phyloP scores from a whole-genome alignment of 805 yeast species.

The Metschnikowia baotianmanensis region DNA sequence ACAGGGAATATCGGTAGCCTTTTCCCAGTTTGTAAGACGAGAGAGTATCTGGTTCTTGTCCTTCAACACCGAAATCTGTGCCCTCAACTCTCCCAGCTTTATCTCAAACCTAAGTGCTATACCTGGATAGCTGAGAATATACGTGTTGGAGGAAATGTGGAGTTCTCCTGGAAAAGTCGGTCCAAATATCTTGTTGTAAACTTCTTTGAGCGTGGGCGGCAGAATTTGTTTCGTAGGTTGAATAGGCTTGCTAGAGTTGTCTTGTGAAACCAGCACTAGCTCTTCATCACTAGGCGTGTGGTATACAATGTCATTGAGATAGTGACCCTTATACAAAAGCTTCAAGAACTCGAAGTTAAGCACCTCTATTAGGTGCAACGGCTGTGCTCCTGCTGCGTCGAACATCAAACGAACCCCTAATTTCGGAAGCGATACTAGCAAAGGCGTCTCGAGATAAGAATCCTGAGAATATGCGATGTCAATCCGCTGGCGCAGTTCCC shows the following conservation, averaged over 20 bases:
- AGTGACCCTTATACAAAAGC: slow-evolving; percentile 32
- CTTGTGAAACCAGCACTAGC: slow-evolving; percentile 2
- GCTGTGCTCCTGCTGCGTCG: slow-evolving; percentile 24
- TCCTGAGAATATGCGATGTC: slow-evolving; percentile 30
- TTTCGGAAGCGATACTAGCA: slow-evolving; percentile 28
- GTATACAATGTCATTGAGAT: slow-evolving; percentile 27
- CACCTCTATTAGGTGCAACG: slow-evolving; percentile 31
- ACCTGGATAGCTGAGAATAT: slow-evolving; percentile 56
- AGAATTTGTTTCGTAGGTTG: slow-evolving; percentile 12
- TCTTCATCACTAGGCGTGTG: slow-evolving; percentile 15
- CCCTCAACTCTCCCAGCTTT: slow-evolving; percentile 19
- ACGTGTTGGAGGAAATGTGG: slow-evolving; percentile 25
- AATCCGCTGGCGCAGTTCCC: slow-evolving; percentile 27
- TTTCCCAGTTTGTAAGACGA: slow-evolving; percentile 32
- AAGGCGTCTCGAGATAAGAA: slow-evolving; percentile 32
- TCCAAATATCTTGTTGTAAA: slow-evolving; percentile 58
- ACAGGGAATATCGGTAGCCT: slow-evolving; percentile 34
- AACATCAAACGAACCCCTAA: slow-evolving; percentile 28
- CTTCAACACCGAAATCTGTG: slow-evolving; percentile 10
- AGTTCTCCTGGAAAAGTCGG: slow-evolving; percentile 59
- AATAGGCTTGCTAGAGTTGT: slow-evolving; percentile 1
- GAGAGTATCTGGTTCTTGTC: slow-evolving; percentile 28
- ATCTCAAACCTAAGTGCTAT: slow-evolving; percentile 48
- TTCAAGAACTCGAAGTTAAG: slow-evolving; percentile 21
- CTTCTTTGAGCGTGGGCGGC: slow-evolving; percentile 35